Evolutionary conservation across 2,329 filamentous ascomycete genomes (phyloP), one percentile per base, ranked within the genome.

Genomic region (Daldinia eschscholtzii): DNA sequence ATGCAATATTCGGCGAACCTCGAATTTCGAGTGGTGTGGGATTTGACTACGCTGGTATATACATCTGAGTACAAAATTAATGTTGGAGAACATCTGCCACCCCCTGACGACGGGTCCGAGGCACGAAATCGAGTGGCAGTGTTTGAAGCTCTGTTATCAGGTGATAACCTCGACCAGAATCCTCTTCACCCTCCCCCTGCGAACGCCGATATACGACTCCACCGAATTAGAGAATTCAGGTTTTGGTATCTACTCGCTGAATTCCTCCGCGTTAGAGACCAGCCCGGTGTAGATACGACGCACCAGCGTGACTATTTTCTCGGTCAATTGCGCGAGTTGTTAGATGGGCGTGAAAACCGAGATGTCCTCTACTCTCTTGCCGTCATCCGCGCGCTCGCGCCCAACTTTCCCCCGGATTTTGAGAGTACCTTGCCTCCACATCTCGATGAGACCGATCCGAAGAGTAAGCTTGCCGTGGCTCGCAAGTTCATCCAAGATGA

Each of bases 361-460:
- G 94, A 98, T 78, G 91, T 97, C 18, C 88, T 98, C 64, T 97
- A 97, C 80, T 96, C 93, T 0, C 91, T 97, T 72, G 93, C 92
- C 7, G 88, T 97, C 62, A 89, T 92, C 15, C 89, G 93, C 28
- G 89, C 94, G 70, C 85, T 94, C 57, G 90, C 92, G 52, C 89
- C 89, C 35, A 87, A 89, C 52, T 89, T 86, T 75, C 86, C 87
- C 13, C 83, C 88, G 10, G 87, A 86, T 71, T 87, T 87, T 35
- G 86, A 86, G 70, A 86, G 82, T 67, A 83, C 85, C 26, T 81
- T 87, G 6, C 86, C 87, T 0, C 84, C 87, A 53, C 88, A 89
- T 65, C 82, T 89, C 4, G 89, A 91, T 75, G 91, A 93, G 79
- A 86, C 84, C 50, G 90, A 92, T 56, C 85, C 89, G 1, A 88